Percentiles rank a stretch among this genome's conserved stretches.
Conservation (phyloP, 768 basidiomycete species). For the Suillus bovinus region DNA sequence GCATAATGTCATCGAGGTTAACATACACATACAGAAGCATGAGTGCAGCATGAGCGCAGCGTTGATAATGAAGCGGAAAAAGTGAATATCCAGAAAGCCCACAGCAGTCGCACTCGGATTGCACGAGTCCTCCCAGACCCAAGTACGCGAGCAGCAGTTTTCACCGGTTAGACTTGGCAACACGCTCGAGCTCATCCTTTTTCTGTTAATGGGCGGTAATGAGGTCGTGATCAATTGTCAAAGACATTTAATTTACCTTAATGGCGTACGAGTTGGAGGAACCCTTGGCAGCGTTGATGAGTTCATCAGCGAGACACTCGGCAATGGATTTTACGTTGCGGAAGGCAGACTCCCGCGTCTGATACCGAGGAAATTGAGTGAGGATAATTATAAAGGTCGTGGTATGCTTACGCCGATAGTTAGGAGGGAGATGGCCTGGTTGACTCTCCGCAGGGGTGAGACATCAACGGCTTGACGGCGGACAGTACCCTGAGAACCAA, state of each 20-base stretch:
- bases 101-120: conserved; percentile 25
- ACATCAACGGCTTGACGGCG: conserved; percentile 99
- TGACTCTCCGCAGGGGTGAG: conserved; percentile 95
- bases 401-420: conserved; percentile 83
- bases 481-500: conserved; percentile 99
- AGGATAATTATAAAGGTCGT: background rate
- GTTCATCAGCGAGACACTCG: conserved; percentile 98
- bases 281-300: conserved; percentile 99
- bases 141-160: conserved; percentile 24
- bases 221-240: conserved; percentile 3
- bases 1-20: conserved; percentile 14
- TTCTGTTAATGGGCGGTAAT: conserved; percentile 50
- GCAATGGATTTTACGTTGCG: conserved; percentile 99
- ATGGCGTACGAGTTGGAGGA: conserved; percentile 99
- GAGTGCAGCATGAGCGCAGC: conserved; percentile 21
- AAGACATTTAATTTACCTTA: conserved; percentile 63
- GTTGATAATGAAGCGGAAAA: conserved; percentile 15
- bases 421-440: conserved; percentile 94
- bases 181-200: conserved; percentile 99
- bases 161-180: conserved; percentile 99
- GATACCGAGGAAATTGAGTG: conserved; percentile 13
- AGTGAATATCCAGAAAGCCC: conserved; percentile 20
- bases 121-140: conserved; percentile 15
- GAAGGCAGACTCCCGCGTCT: conserved; percentile 99
- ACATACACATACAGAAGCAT: conserved; percentile 24